Evolutionary conservation across 495 filamentous ascomycete species (phyloP), one percentile per base, ranked within the genome.

Genomic region (Aspergillus indologenus): DNA sequence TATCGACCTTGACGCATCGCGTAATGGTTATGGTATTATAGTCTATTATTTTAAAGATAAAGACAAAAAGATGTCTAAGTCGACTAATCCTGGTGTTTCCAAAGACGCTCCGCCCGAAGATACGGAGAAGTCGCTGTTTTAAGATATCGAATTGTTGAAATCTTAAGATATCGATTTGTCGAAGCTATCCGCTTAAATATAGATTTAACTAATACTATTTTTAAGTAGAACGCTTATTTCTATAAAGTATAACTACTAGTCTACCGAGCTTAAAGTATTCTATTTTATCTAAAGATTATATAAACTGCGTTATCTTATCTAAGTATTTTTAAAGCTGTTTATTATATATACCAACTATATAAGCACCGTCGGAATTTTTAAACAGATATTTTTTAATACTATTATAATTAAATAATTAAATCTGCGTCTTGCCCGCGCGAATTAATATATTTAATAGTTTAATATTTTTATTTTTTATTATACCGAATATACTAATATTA

Each of bases 11-110:
- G 19, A 53, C 18, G 18, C 34, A 2, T 53, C 18, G 5, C 1
- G 19, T n/a, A 19, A 31, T 26, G 17, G 12, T 34, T 53, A 53
- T 31, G 40, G 24, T 31, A 40, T 53, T 31, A 53, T 53, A 26
- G 5, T 53, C 3, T 53, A 53, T 53, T 53, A 53, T 53, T 40
- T 53, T n/a, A 40, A 34, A 3, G 14, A 53, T 52, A 24, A 14
- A 52, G 49, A 21, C 5, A 29, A 9, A 29, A 29, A n/a, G n/a
- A n/a, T n/a, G n/a, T n/a, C n/a, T n/a, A n/a, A n/a, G n/a, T n/a
- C n/a, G n/a, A n/a, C n/a, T n/a, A n/a, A n/a, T n/a, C n/a, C n/a
- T 29, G 9, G 26, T 29, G 9, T 4, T 9, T 29, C 9, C 26
- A 6, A 6, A 40, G 12, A 40, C 2, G 12, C 5, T 40, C 12